These are phyloP conservation scores for Cystofilobasidium macerans DNA, from an alignment of 768 basidiomycete genomes.

Conservation along the genomic window DNA sequence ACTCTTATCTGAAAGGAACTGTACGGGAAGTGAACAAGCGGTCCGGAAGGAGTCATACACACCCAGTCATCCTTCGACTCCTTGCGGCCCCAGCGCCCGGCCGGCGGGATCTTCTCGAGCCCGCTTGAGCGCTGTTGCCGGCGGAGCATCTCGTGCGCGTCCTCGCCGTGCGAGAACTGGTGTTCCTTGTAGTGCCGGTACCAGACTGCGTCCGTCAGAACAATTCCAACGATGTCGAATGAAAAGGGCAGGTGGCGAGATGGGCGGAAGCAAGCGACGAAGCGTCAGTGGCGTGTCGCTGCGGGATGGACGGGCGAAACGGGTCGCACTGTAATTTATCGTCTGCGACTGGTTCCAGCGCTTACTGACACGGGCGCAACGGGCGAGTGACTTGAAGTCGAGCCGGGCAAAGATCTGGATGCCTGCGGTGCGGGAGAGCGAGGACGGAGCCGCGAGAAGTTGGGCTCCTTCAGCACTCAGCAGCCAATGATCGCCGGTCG, in stretches of 20 bases:
- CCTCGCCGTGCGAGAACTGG: slow-evolving; percentile 20
- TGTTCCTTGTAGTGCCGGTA: slow-evolving; percentile 66
- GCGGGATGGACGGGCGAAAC: no score
- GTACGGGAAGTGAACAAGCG: no score
- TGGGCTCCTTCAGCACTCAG: no score
- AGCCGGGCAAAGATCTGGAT: slow-evolving; percentile 53
- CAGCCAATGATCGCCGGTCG: no score
- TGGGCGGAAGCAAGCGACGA: no score
- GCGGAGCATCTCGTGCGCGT: neutral
- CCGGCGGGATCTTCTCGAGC: neutral
- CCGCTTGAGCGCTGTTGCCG: neutral
- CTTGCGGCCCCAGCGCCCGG: slow-evolving; percentile 21
- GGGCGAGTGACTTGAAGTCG: slow-evolving; percentile 54
- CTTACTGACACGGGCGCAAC: slow-evolving; percentile 66
- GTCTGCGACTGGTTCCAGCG: slow-evolving; percentile 86
- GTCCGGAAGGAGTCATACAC: no score
- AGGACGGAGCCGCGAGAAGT: neutral
- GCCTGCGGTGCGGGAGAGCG: neutral
- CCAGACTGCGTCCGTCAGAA: slow-evolving; percentile 57
- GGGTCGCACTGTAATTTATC: slow-evolving; percentile 70
- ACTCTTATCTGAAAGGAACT: no score
- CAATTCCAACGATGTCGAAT: no score
- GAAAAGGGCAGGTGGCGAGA: no score
- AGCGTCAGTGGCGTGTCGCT: no score
- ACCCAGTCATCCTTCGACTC: slow-evolving; percentile 24